Percentiles rank a stretch among this genome's conserved stretches.
Conservation (phyloP, 2,329 filamentous ascomycete species). For the Colletotrichum gigasporum region DNA sequence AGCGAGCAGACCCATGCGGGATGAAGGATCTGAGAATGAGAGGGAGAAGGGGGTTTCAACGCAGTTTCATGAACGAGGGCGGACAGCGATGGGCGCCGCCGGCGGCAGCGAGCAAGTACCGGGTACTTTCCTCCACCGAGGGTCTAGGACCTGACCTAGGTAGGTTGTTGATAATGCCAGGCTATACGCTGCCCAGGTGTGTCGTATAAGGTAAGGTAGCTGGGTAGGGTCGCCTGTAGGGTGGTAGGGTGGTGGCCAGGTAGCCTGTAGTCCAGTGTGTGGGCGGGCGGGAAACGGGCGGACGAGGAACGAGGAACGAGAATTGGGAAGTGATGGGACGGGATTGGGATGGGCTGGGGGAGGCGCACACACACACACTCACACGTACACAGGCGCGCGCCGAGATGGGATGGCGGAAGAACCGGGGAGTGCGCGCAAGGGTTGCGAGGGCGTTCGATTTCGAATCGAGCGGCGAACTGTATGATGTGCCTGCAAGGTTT, state of each 20-base stretch:
- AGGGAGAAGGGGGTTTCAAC: constrained; percentile 31
- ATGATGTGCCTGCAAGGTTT: constrained; percentile 17
- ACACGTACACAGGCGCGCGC: too few relatives aligned
- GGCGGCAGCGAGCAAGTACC: constrained; percentile 15
- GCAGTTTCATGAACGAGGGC: constrained; percentile 28
- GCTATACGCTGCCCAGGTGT: too few relatives aligned
- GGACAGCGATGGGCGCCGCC: constrained; percentile 9
- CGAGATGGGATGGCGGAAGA: constrained; percentile 25
- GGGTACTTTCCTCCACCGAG: constrained; percentile 17
- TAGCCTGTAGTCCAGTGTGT: not conserved
- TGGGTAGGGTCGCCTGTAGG: too few relatives aligned
- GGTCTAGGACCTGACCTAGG: not conserved
- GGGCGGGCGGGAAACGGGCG: constrained; percentile 23
- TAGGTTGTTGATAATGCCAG: too few relatives aligned
- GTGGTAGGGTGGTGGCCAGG: not conserved
- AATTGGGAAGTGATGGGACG: constrained; percentile 14
- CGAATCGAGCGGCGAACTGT: constrained; percentile 14
- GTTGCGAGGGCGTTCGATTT: constrained; percentile 6
- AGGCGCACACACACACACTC: not conserved
- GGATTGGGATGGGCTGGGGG: constrained; percentile 12
- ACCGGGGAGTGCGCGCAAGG: constrained; percentile 11
- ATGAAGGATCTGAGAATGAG: constrained; percentile 26
- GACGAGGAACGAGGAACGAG: constrained; percentile 24
- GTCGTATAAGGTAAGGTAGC: too few relatives aligned
- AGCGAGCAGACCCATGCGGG: constrained; percentile 26